Evolutionary conservation across 2,329 filamentous ascomycete species (phyloP).

Genomic region (Epichloe elymi): DNA sequence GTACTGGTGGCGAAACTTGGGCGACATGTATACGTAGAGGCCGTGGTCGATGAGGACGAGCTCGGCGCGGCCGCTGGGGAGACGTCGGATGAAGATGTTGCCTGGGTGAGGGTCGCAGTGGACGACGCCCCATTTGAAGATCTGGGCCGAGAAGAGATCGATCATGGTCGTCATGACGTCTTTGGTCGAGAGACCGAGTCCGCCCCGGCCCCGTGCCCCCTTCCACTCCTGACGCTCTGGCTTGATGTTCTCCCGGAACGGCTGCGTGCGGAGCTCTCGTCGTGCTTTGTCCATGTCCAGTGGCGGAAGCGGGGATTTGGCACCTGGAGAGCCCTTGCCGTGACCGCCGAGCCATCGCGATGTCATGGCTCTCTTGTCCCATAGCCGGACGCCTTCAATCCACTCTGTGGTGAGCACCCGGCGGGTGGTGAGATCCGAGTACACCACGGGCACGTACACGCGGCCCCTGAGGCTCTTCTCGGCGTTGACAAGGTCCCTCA

Average conservation of each 20-base stretch:
- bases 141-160: conserved; percentile 91
- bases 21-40: conserved; percentile 83
- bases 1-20: conserved; percentile 75
- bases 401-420: conserved; percentile 91
- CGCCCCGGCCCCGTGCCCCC: conserved; percentile 58
- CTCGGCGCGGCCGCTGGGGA: conserved; percentile 71
- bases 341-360: conserved; percentile 66
- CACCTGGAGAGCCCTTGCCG: conserved; percentile 65
- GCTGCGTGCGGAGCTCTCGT: conserved; percentile 34
- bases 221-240: conserved; percentile 70
- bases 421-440: conserved; percentile 67
- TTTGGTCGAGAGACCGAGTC: conserved; percentile 68
- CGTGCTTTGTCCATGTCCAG: conserved; percentile 35
- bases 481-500: conserved; percentile 61
- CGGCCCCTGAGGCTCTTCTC: conserved; percentile 66
- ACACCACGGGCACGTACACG: conserved; percentile 80
- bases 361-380: conserved; percentile 78
- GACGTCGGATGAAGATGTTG: conserved; percentile 88
- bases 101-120: conserved; percentile 96
- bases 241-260: conserved; percentile 52
- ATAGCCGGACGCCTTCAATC: conserved; percentile 88
- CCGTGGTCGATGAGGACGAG: conserved; percentile 95
- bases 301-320: conserved; percentile 46
- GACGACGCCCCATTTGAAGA: conserved; percentile 92
- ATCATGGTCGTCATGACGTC: conserved; percentile 96